phyloP scores from a whole-genome alignment of 1,284 basidiomycete genomes.

The Puccinia novopanici region DNA sequence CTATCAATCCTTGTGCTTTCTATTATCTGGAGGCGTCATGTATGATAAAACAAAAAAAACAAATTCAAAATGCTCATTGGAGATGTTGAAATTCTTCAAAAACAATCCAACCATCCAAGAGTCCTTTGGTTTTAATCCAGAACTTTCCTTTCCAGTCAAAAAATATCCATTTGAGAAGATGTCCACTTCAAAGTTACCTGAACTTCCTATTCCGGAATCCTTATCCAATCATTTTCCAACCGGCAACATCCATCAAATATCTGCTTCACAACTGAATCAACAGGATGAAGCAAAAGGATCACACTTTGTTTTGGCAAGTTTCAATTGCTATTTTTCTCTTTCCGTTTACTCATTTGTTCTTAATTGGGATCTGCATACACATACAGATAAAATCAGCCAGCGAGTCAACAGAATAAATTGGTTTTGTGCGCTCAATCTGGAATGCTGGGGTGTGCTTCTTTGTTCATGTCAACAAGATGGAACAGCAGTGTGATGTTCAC shows the following conservation, averaged over 20 bases:
- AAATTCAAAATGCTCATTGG: neutral
- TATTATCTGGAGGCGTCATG: neutral
- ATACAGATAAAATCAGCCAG: neutral
- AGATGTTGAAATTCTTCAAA: neutral
- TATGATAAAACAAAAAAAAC: neutral
- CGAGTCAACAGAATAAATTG: neutral
- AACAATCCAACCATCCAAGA: neutral
- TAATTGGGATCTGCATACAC: too few relatives aligned
- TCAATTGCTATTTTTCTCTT: too few relatives aligned
- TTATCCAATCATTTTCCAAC: neutral
- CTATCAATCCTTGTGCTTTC: neutral
- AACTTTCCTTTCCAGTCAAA: neutral
- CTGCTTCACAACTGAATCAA: neutral
- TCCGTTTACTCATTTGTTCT: neutral
- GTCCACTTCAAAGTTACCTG: neutral
- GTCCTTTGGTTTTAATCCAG: conserved; percentile 3
- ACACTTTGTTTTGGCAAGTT: neutral
- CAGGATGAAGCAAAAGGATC: neutral
- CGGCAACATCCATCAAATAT: neutral
- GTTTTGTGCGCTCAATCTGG: neutral
- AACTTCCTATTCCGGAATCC: neutral
- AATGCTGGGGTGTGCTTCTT: neutral
- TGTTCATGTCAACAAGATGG: neutral
- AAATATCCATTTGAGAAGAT: neutral
- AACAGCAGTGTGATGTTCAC: neutral